phyloP scores from a whole-genome alignment of 2,329 filamentous ascomycete genomes.

The Zalaria sp. region DNA sequence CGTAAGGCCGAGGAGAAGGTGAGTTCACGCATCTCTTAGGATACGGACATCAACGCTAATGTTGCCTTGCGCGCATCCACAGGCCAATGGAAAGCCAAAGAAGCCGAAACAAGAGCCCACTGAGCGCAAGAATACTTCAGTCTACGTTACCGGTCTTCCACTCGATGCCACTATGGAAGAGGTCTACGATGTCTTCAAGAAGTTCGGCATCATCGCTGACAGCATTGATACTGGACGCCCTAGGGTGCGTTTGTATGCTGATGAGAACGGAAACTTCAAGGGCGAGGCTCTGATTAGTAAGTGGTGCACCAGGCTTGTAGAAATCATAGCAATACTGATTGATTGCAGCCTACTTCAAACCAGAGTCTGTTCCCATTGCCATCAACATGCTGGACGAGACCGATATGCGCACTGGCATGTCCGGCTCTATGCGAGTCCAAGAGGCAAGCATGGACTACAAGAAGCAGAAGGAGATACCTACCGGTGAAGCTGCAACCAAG shows the following conservation, averaged over 20 bases:
- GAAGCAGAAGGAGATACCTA: conserved; percentile 56
- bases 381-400: conserved; percentile 70
- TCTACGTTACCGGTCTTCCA: conserved; percentile 85
- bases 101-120: conserved; percentile 17
- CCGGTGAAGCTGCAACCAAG: conserved; percentile 22
- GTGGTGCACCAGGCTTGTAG: not conserved
- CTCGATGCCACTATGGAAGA: conserved; percentile 65
- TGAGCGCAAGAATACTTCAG: conserved; percentile 61
- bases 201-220: conserved; percentile 84
- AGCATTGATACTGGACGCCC: conserved; percentile 79
- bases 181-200: conserved; percentile 71
- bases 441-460: conserved; percentile 86
- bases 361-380: conserved; percentile 79
- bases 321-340: not conserved
- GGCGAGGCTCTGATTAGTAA: conserved; percentile 65
- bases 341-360: conserved; percentile 67
- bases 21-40: conserved; percentile 4
- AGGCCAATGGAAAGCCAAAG: conserved; percentile 8
- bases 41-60: too few relatives aligned
- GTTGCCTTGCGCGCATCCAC: not conserved
- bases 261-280: conserved; percentile 74
- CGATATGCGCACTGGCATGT: conserved; percentile 55
- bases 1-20: conserved; percentile 25
- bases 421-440: conserved; percentile 64
- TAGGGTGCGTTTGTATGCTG: conserved; percentile 83